These are phyloP conservation scores for Marasmius oreades DNA, from an alignment of 1,284 basidiomycete genomes.

Conservation along the genomic window DNA sequence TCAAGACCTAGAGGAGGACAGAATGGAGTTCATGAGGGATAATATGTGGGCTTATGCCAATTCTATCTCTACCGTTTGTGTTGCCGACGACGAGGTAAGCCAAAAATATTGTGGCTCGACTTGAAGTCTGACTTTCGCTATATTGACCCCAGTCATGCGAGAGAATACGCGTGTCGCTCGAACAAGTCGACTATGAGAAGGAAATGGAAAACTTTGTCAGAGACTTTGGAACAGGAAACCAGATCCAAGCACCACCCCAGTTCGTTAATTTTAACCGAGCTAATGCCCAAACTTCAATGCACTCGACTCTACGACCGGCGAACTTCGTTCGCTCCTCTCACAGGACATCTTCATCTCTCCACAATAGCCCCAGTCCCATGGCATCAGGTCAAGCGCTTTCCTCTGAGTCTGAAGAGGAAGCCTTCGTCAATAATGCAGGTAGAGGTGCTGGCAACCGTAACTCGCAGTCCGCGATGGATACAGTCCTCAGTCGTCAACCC, in stretches of 20 bases:
- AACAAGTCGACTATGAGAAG: slow-evolving; percentile 77
- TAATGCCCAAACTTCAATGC: slow-evolving; percentile 55
- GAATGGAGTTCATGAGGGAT: slow-evolving; percentile 92
- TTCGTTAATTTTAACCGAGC: slow-evolving; percentile 77
- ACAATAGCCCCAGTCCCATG: slow-evolving; percentile 6
- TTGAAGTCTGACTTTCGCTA: slow-evolving; percentile 3
- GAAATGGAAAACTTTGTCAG: slow-evolving; percentile 86
- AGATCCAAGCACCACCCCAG: slow-evolving; percentile 79
- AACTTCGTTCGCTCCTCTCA: slow-evolving; percentile 57
- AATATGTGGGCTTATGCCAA: slow-evolving; percentile 97
- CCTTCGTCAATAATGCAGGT: slow-evolving; percentile 57
- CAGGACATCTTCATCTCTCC: slow-evolving; percentile 25
- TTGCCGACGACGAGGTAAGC: slow-evolving; percentile 91
- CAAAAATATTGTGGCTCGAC: neutral
- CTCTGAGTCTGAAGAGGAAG: slow-evolving; percentile 25
- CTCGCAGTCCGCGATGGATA: slow-evolving; percentile 24
- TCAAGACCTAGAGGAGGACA: slow-evolving; percentile 94
- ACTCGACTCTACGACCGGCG: slow-evolving; percentile 50
- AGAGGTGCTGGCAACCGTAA: slow-evolving; percentile 53
- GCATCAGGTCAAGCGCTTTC: slow-evolving; percentile 6
- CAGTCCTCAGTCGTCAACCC: slow-evolving; percentile 23
- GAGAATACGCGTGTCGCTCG: slow-evolving; percentile 75
- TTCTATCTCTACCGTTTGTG: slow-evolving; percentile 92
- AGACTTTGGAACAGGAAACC: slow-evolving; percentile 80
- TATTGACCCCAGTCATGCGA: slow-evolving; percentile 78